A percentile compares a stretch with the other conserved stretches of the same genome.
These are phyloP conservation scores for Diospyros lotus DNA, from an alignment of 148 eudicot species.

Conservation along the genomic window DNA sequence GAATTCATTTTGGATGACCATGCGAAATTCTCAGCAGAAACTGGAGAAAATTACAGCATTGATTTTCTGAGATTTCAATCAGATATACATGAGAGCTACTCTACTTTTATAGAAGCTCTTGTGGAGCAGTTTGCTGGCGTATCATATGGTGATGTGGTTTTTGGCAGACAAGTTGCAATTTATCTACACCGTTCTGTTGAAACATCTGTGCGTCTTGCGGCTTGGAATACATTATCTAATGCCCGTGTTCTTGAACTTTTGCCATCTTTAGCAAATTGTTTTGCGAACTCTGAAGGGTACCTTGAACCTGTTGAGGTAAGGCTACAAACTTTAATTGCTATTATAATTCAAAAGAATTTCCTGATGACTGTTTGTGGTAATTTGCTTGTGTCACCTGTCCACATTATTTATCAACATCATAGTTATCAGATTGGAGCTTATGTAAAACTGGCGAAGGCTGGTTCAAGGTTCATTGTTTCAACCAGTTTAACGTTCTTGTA, in stretches of 20 bases:
- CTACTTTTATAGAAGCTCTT: conserved; percentile 71
- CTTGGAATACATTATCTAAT: conserved; percentile 74
- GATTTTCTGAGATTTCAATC: conserved; percentile 53
- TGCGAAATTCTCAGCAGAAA: conserved; percentile 12
- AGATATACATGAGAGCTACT: conserved; percentile 72
- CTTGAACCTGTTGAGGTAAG: conserved; percentile 85
- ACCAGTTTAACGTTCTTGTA: too few species aligned
- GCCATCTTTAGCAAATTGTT: conserved; percentile 60
- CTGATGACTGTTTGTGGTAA: not conserved
- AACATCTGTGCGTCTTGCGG: conserved; percentile 57
- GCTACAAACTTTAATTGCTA: not conserved
- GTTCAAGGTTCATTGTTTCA: too few species aligned
- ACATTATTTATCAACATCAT: too few species aligned
- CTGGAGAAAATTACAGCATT: conserved; percentile 12
- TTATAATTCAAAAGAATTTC: not conserved
- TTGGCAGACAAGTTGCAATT: conserved; percentile 68
- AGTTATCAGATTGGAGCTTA: too few species aligned
- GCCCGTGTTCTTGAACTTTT: conserved; percentile 83
- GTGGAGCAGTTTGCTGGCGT: conserved; percentile 86
- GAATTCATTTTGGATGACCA: conserved; percentile 6
- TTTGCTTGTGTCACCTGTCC: not conserved
- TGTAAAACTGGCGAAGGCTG: too few species aligned
- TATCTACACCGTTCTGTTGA: conserved; percentile 74
- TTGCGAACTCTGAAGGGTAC: conserved; percentile 60
- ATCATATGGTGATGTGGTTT: conserved; percentile 78